phyloP scores from a whole-genome alignment of 441 rosid genomes.

The Aleurites moluccanus region DNA sequence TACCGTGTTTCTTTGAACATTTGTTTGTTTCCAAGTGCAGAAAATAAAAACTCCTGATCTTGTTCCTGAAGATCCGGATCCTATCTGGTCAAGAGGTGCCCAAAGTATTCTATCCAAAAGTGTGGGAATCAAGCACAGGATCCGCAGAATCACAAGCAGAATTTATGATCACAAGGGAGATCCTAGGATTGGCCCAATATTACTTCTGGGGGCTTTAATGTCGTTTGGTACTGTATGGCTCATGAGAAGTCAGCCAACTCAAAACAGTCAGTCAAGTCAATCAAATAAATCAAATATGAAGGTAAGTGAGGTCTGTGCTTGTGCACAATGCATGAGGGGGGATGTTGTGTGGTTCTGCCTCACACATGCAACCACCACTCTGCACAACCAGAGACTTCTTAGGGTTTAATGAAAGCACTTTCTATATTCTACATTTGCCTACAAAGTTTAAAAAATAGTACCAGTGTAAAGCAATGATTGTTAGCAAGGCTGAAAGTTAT shows the following conservation, averaged over 20 bases:
- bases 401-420: not conserved
- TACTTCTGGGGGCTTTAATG: constrained; percentile 81
- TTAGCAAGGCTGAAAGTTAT: not conserved
- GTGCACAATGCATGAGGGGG: not conserved
- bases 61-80: constrained; percentile 74
- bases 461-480: not conserved
- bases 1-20: constrained; percentile 4
- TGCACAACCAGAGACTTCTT: not conserved
- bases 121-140: constrained; percentile 54
- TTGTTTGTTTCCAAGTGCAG: constrained; percentile 41
- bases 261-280: constrained; percentile 28
- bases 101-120: constrained; percentile 52
- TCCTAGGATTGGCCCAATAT: constrained; percentile 87
- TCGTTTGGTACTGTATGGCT: constrained; percentile 73
- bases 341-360: not conserved
- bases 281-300: constrained; percentile 33
- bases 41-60: constrained; percentile 85
- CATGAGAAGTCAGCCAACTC: constrained; percentile 54
- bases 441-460: not conserved
- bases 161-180: constrained; percentile 57
- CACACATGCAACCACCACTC: not conserved
- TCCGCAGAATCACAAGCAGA: constrained; percentile 34
- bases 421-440: not conserved
- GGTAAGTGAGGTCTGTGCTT: constrained; percentile 28
- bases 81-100: constrained; percentile 65